Evolutionary conservation across 768 basidiomycete genomes (phyloP).

Genomic region (Mycena alexandri): DNA sequence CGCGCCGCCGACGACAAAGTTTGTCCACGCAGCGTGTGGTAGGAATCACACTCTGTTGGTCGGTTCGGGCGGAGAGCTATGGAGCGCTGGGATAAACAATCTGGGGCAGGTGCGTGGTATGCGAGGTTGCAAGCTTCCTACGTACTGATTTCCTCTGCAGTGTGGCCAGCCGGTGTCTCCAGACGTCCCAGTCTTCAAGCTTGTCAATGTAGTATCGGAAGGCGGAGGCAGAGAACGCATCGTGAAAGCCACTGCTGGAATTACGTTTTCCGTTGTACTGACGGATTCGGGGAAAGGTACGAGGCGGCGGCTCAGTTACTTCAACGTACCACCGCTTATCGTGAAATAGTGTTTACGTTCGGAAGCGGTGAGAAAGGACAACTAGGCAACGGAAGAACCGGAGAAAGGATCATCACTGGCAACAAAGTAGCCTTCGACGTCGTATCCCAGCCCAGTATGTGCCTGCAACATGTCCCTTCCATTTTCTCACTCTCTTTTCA

Average conservation of each 20-base stretch:
- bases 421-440: constrained; percentile 89
- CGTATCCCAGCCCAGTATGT: constrained; percentile 74
- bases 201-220: constrained; percentile 68
- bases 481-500: constrained; percentile 19
- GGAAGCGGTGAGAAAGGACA: constrained; percentile 96
- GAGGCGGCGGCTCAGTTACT: constrained; percentile 32
- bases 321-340: constrained; percentile 5
- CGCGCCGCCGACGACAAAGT: constrained; percentile 66
- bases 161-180: constrained; percentile 78
- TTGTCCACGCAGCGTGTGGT: constrained; percentile 88
- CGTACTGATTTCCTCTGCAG: constrained; percentile 49
- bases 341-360: constrained; percentile 78
- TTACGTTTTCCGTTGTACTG: constrained; percentile 87
- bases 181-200: constrained; percentile 76
- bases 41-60: constrained; percentile 87
- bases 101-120: constrained; percentile 76
- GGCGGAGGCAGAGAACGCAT: constrained; percentile 74
- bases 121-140: constrained; percentile 12
- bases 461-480: constrained; percentile 2
- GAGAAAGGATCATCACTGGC: constrained; percentile 90
- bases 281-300: constrained; percentile 85
- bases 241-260: constrained; percentile 82
- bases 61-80: constrained; percentile 83
- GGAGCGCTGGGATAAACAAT: constrained; percentile 87
- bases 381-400: constrained; percentile 91